A percentile compares a stretch with the other conserved stretches of the same genome.
Conservation (phyloP, 2,329 filamentous ascomycete genomes). For the Sporothrix dimorphospora region DNA sequence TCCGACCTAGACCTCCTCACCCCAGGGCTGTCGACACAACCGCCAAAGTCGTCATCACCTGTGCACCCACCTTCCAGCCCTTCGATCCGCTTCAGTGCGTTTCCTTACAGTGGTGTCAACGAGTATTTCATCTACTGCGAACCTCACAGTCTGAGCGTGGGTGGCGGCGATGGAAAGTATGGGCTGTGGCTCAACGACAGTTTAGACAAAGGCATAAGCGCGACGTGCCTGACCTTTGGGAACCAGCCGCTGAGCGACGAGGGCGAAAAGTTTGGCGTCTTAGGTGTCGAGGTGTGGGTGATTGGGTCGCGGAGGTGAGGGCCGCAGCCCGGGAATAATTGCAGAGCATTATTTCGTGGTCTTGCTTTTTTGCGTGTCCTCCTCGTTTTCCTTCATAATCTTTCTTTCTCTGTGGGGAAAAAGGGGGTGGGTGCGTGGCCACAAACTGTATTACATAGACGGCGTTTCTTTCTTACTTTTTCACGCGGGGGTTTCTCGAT, state of each 20-base stretch:
- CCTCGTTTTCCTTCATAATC: too few relatives aligned
- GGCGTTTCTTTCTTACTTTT: background rate
- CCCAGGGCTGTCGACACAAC: slow-evolving; percentile 25
- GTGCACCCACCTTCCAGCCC: slow-evolving; percentile 62
- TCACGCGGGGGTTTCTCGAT: background rate
- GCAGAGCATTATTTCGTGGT: too few relatives aligned
- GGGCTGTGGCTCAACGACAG: slow-evolving; percentile 91
- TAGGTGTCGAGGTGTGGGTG: slow-evolving; percentile 93
- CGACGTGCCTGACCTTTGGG: slow-evolving; percentile 85
- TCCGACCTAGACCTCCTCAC: slow-evolving; percentile 29
- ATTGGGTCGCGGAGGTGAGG: slow-evolving; percentile 57
- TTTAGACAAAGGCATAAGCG: slow-evolving; percentile 81
- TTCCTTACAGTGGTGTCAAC: slow-evolving; percentile 93
- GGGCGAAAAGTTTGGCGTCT: slow-evolving; percentile 85
- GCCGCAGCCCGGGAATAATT: background rate
- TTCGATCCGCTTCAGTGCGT: slow-evolving; percentile 91
- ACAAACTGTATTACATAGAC: background rate
- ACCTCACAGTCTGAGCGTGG: slow-evolving; percentile 78
- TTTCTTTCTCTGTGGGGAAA: too few relatives aligned
- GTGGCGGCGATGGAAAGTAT: slow-evolving; percentile 86
- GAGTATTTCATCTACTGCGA: slow-evolving; percentile 98
- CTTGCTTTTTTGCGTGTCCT: background rate
- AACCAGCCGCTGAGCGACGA: slow-evolving; percentile 94
- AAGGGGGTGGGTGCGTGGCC: too few relatives aligned
- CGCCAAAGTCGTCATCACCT: background rate